Evolutionary conservation across 495 filamentous ascomycete genomes (phyloP), one percentile per base, ranked within the genome.

Genomic region (Aspergillus funiculosus): DNA sequence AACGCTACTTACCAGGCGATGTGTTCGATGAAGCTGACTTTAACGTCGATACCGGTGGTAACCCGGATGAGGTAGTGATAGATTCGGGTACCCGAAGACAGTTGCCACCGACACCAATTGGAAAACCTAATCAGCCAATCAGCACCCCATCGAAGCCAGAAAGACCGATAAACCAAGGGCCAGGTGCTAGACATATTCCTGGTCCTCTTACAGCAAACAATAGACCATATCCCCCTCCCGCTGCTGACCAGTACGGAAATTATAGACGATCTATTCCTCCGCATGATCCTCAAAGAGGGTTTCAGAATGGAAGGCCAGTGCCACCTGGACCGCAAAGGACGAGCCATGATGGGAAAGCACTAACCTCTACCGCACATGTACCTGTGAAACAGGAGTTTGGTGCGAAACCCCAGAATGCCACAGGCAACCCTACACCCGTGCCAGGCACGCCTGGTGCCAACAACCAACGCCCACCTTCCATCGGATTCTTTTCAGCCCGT

Each of bases 21-120:
- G 75, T 86, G 25, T 80, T 87, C 54, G 83, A 87, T 55, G 83
- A 87, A 64, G 81, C 77, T 18, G 85, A 89, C 58, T 87, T 89
- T 57, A 67, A 61, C 63, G 78, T 59, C 64, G 78, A 42, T 41
- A 68, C 38, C 58, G 75, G 76, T 11, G 77, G 77, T 15, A 72
- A 77, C 42, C 85, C 83, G 5, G 83, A 87, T 54, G 83, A 85
- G 56, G 70, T 85, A 11, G 53, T 56, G 19, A 53, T 71, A 42
- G 68, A 63, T 3, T 46, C 63, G 31, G 70, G 66, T 19, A 39
- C 44, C 5, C 46, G 48, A 22, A 52, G 44, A 48, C 51, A 58
- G 17, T 65, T 64, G 44, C 63, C 56, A n/a, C 58, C 59, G 9
- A 56, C 55, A 0, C 55, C 60, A 8, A 55, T 56, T 37, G 60